Evolutionary conservation across 169 alveolate genomes (phyloP), one percentile per base, ranked within the genome.

Genomic region (Haemoproteus tartakovskyi): DNA sequence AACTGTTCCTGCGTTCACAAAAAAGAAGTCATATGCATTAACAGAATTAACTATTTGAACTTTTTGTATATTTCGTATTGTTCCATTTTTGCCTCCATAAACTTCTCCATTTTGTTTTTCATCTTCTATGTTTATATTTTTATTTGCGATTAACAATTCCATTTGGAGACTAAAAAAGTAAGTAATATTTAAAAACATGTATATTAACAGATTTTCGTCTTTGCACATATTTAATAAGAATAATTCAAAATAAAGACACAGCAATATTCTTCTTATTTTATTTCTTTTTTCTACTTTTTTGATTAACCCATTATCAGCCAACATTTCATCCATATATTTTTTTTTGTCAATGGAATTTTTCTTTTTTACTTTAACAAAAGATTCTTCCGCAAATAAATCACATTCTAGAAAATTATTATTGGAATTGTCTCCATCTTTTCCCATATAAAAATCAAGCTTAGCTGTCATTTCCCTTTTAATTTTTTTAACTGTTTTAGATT

Each of bases 171-270:
- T 22, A 14, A 38, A 64, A 47, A 51, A 64, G 54, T 37, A 64
- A 14, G 82, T 50, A n/a, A 64, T 51, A 22, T 64, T 64, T 56
- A 64, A 38, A 46, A 64, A 64, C 82, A 64, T 64, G 19, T 64
- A 64, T 27, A 57, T 16, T 0, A 64, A 33, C 11, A 64, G 24
- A 18, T 64, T 59, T 24, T 29, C 54, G 41, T 64, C 54, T 6
- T 64, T 64, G 40, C 82, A 64, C 5, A 64, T 64, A 3, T 21
- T 45, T 21, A 51, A 30, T 51, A 64, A 57, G 1, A 64, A 6
- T 21, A 64, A 45, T 64, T 64, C 82, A 9, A 64, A 64, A 30
- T 64, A 64, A 43, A 64, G 2, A 40, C 82, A 64, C 43, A 64
- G 12, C 18, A 64, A 56, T 38, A 29, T 38, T 52, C 29, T 64